Conservation (phyloP, 192 early-diverging fungal species). For the Phlyctochytrium arcticum region DNA sequence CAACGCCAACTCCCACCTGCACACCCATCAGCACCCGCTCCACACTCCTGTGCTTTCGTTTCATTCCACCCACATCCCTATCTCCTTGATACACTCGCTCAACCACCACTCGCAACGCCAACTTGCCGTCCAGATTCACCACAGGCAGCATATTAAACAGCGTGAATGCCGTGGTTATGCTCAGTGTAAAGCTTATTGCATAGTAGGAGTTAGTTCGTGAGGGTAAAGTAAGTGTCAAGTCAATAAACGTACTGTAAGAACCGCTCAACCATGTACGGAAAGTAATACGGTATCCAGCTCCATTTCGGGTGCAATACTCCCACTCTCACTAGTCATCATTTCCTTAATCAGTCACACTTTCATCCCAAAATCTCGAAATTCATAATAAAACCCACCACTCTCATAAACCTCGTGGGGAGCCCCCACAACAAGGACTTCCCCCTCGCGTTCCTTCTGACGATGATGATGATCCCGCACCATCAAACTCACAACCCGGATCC, state of each 20-base stretch:
- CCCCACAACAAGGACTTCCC: constrained; percentile 59
- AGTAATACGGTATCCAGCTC: constrained; percentile 50
- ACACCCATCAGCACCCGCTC: not conserved
- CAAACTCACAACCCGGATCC: no score
- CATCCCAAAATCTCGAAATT: not conserved
- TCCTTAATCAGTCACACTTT: not conserved
- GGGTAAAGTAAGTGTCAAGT: not conserved
- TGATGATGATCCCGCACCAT: no score
- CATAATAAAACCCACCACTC: constrained; percentile 38
- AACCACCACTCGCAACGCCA: constrained; percentile 49
- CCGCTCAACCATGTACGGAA: constrained; percentile 56
- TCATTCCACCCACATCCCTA: not conserved
- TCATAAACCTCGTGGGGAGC: constrained; percentile 70
- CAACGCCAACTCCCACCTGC: no score
- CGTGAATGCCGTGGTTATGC: constrained; percentile 64
- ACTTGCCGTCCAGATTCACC: constrained; percentile 66
- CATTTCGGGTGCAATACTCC: constrained; percentile 50
- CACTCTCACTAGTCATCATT: constrained; percentile 50
- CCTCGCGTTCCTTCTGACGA: constrained; percentile 28
- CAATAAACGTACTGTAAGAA: constrained; percentile 41
- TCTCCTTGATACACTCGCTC: constrained; percentile 17
- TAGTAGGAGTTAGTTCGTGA: not conserved
- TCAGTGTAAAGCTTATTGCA: constrained; percentile 53
- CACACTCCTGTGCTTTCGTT: not conserved
- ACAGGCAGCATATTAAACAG: constrained; percentile 73